Percentiles rank a stretch among this genome's conserved stretches.
phyloP scores from a whole-genome alignment of 2,329 filamentous ascomycete species.

The Karstenula rhodostoma region DNA sequence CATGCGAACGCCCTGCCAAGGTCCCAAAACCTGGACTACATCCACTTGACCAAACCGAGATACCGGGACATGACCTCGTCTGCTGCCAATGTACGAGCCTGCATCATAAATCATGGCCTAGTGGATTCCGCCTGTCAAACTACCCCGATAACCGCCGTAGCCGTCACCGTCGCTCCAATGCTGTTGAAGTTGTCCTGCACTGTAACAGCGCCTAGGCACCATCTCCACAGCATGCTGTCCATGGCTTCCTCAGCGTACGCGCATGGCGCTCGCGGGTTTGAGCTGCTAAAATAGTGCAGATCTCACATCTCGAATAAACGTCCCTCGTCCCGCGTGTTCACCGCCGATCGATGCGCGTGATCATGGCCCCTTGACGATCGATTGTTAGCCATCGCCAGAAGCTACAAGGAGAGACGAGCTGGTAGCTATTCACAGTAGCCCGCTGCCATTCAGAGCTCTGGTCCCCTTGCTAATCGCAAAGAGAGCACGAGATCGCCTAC shows the following conservation, averaged over 20 bases:
- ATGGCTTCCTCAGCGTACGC: slow-evolving; percentile 9
- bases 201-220: slow-evolving; percentile 5
- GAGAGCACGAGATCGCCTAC: slow-evolving; percentile 4
- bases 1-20: slow-evolving; percentile 22
- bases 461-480: background rate
- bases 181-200: background rate
- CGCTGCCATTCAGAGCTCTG: background rate
- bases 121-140: slow-evolving; percentile 16
- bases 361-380: background rate
- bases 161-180: background rate
- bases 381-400: background rate
- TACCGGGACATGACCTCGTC: background rate
- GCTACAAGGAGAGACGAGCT: slow-evolving; percentile 7
- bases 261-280: slow-evolving; percentile 4
- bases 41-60: slow-evolving; percentile 1
- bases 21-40: slow-evolving; percentile 8
- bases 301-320: slow-evolving; percentile 15
- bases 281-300: slow-evolving; percentile 10
- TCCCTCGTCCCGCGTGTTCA: slow-evolving; percentile 16
- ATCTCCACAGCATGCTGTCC: slow-evolving; percentile 18
- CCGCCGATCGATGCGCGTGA: background rate
- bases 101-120: slow-evolving; percentile 1
- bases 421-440: background rate
- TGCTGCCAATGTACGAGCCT: background rate
- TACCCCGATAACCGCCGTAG: slow-evolving; percentile 12